phyloP scores from a whole-genome alignment of 768 basidiomycete species.

The Tylopilus rubrobrunneus region DNA sequence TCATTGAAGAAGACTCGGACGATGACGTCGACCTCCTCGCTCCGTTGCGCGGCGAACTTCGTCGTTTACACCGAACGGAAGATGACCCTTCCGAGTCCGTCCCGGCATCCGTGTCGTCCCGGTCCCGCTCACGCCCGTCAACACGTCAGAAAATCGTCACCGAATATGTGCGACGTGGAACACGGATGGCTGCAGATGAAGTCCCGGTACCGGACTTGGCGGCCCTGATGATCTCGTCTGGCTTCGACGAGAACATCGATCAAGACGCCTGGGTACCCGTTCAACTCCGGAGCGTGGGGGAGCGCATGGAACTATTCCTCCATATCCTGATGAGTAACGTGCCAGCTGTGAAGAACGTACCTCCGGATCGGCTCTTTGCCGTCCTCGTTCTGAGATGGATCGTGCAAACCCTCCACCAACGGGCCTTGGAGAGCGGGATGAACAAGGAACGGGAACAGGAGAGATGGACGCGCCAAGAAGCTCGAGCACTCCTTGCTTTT shows the following conservation, averaged over 20 bases:
- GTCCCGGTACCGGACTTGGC: slow-evolving; percentile 49
- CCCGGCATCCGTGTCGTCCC: slow-evolving; percentile 35
- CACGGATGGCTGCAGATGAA: slow-evolving; percentile 55
- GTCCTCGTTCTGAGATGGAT: slow-evolving; percentile 66
- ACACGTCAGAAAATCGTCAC: slow-evolving; percentile 28
- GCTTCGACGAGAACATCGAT: slow-evolving; percentile 22
- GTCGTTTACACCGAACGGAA: slow-evolving; percentile 49
- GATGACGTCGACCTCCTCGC: slow-evolving; percentile 54
- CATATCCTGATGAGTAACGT: slow-evolving; percentile 53
- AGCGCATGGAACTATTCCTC: slow-evolving; percentile 54
- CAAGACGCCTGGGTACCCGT: slow-evolving; percentile 38
- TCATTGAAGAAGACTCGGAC: slow-evolving; percentile 56
- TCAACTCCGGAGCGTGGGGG: slow-evolving; percentile 44
- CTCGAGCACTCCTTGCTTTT: slow-evolving; percentile 52
- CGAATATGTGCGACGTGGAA: slow-evolving; percentile 70
- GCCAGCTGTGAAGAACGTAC: slow-evolving; percentile 42
- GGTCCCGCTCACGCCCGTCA: slow-evolving; percentile 19
- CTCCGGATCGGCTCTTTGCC: slow-evolving; percentile 43
- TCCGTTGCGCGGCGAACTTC: slow-evolving; percentile 63
- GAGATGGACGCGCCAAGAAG: slow-evolving; percentile 66
- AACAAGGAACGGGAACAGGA: slow-evolving; percentile 62
- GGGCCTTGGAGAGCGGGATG: slow-evolving; percentile 45
- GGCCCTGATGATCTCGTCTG: slow-evolving; percentile 42
- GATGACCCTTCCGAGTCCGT: slow-evolving; percentile 23
- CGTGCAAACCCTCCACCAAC: slow-evolving; percentile 43